phyloP scores from a whole-genome alignment of 2,329 filamentous ascomycete genomes.

The Trichoderma simmonsii region DNA sequence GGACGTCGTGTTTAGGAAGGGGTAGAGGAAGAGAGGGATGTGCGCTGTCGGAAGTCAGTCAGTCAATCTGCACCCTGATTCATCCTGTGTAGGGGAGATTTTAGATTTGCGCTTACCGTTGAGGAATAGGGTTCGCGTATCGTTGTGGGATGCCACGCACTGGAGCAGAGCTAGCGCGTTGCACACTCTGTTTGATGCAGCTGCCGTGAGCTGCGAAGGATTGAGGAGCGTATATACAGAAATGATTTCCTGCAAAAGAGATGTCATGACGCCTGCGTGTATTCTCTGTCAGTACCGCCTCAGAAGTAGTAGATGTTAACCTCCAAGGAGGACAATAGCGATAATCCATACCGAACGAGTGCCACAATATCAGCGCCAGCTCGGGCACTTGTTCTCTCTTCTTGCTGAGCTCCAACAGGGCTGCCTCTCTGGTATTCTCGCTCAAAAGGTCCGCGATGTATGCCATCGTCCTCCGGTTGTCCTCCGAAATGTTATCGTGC shows the following conservation, averaged over 20 bases:
- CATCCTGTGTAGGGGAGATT: neutral
- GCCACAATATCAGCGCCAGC: slow-evolving; percentile 93
- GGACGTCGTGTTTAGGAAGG: slow-evolving; percentile 97
- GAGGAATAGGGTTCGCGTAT: slow-evolving; percentile 88
- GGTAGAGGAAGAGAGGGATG: slow-evolving; percentile 95
- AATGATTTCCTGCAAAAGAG: slow-evolving; percentile 95
- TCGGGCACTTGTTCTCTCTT: slow-evolving; percentile 98
- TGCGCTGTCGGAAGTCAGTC: slow-evolving; percentile 60
- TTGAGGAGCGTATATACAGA: slow-evolving; percentile 96
- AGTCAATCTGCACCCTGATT: neutral
- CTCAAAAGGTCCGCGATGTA: slow-evolving; percentile 92
- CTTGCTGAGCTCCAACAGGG: slow-evolving; percentile 93
- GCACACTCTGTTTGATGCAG: slow-evolving; percentile 95
- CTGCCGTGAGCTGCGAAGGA: slow-evolving; percentile 92
- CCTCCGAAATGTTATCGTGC: slow-evolving; percentile 74
- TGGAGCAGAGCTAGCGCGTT: slow-evolving; percentile 94
- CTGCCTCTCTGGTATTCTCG: slow-evolving; percentile 81
- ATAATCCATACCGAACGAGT: slow-evolving; percentile 77
- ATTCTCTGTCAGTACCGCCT: neutral
- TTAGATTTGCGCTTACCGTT: slow-evolving; percentile 63
- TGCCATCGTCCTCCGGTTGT: slow-evolving; percentile 86
- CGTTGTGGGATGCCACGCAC: slow-evolving; percentile 95
- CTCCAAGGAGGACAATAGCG: neutral
- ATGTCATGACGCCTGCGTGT: slow-evolving; percentile 86
- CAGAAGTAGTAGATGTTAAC: neutral